phyloP scores from a whole-genome alignment of 2,329 filamentous ascomycete species.

The Aspergillus sp. region DNA sequence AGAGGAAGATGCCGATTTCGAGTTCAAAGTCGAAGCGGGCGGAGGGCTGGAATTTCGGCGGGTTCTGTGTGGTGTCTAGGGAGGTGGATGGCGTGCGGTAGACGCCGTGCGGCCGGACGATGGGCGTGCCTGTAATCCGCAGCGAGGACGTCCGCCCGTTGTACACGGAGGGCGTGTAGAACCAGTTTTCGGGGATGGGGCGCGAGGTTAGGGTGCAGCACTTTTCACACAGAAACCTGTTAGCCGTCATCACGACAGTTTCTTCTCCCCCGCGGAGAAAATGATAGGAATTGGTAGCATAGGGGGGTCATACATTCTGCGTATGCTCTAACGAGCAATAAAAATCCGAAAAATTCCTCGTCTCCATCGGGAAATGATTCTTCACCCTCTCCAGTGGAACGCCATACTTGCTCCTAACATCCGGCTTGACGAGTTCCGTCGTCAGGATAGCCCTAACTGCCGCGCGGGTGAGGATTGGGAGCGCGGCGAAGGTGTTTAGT shows the following conservation, averaged over 20 bases:
- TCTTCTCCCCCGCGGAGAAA: neutral
- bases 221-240: neutral
- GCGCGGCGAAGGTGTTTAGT: conserved; percentile 20
- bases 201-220: conserved; percentile 13
- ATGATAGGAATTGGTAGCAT: neutral
- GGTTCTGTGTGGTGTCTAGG: too few species aligned
- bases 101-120: conserved; percentile 21
- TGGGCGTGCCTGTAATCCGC: conserved; percentile 13
- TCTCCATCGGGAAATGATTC: conserved; percentile 24
- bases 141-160: conserved; percentile 24
- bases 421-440: conserved; percentile 2
- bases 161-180: conserved; percentile 19
- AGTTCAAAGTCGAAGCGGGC: conserved; percentile 55
- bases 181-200: conserved; percentile 18
- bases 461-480: conserved; percentile 11
- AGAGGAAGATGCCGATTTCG: conserved; percentile 54
- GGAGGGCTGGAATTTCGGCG: conserved; percentile 40
- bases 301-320: conserved; percentile 15
- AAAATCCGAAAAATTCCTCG: conserved; percentile 24
- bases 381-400: conserved; percentile 15
- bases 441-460: conserved; percentile 14
- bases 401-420: conserved; percentile 6
- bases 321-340: conserved; percentile 26
- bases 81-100: neutral
- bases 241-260: neutral